Conservation (phyloP, 2,329 filamentous ascomycete genomes). For the Colletotrichum camelliae region DNA sequence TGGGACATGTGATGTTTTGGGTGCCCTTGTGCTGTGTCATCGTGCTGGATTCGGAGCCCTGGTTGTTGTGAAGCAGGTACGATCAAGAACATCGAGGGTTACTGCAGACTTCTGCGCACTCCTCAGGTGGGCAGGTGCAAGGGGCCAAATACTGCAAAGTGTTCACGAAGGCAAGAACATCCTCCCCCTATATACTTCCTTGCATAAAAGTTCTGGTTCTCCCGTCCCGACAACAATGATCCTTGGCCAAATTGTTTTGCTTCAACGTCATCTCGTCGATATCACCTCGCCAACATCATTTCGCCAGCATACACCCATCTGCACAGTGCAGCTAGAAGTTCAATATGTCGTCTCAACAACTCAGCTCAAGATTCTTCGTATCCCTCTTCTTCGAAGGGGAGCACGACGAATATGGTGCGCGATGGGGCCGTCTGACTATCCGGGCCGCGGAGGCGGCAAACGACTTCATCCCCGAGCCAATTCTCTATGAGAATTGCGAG, state of each 20-base stretch:
- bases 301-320: background rate
- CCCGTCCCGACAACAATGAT: background rate
- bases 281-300: background rate
- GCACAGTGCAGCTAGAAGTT: background rate
- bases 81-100: background rate
- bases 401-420: no score
- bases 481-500: background rate
- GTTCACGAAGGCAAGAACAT: background rate
- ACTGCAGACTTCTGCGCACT: background rate
- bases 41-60: background rate
- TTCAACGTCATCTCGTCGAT: background rate
- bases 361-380: background rate
- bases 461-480: background rate
- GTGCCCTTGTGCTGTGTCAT: background rate
- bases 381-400: background rate
- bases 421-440: background rate
- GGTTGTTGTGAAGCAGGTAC: background rate
- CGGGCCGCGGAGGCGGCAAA: background rate
- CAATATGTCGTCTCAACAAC: background rate
- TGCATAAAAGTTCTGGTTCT: background rate
- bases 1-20: background rate
- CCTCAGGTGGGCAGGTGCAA: background rate
- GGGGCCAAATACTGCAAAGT: background rate
- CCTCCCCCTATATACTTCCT: background rate
- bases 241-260: background rate